phyloP scores from a whole-genome alignment of 345 rosid species.

The Euphorbia pulcherrima region DNA sequence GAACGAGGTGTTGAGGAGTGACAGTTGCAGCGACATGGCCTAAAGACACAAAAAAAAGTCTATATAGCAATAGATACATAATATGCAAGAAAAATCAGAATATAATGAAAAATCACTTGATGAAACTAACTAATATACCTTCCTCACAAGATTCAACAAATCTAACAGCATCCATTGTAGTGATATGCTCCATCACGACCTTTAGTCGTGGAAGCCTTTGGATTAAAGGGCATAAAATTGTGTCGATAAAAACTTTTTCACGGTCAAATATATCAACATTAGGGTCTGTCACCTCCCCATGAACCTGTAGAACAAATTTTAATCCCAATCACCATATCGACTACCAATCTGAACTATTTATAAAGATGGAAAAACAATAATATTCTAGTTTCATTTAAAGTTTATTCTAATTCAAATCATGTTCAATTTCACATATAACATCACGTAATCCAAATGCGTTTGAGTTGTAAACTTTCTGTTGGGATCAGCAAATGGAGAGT shows the following conservation, averaged over 20 bases:
- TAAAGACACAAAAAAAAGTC: slow-evolving; percentile 22
- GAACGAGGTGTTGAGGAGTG: slow-evolving; percentile 93
- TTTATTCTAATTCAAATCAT: not conserved
- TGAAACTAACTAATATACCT: slow-evolving; percentile 37
- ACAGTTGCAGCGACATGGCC: slow-evolving; percentile 86
- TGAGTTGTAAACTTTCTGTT: not conserved
- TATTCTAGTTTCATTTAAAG: not conserved
- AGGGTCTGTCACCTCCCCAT: slow-evolving; percentile 93
- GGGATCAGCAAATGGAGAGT: not conserved
- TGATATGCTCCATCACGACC: slow-evolving; percentile 91
- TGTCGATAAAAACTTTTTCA: slow-evolving; percentile 79
- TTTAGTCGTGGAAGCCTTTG: slow-evolving; percentile 67
- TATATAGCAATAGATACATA: not conserved
- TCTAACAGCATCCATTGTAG: slow-evolving; percentile 76
- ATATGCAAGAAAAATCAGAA: not conserved
- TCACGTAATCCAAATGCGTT: not conserved
- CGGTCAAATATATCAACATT: slow-evolving; percentile 82
- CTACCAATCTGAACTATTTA: not conserved
- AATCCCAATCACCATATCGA: not conserved
- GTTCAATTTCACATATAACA: not conserved
- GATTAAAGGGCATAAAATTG: slow-evolving; percentile 65
- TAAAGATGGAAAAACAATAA: not conserved
- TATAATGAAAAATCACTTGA: not conserved
- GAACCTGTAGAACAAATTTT: slow-evolving; percentile 52
- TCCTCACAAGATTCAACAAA: slow-evolving; percentile 81